phyloP scores from a whole-genome alignment of 164 flowering plant genomes.

The Santalum album region DNA sequence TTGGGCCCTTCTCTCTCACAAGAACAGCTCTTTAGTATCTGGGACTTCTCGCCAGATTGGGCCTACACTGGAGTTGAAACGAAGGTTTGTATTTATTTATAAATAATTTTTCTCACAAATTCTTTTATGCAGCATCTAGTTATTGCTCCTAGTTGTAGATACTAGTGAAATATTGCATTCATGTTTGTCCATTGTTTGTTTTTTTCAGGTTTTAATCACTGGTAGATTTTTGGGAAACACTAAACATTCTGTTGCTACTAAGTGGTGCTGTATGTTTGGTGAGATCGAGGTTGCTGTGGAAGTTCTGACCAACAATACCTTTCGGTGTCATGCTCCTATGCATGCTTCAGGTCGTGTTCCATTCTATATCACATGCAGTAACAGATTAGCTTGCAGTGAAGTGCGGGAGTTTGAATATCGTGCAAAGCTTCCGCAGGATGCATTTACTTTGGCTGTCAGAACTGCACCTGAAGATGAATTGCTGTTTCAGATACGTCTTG shows the following conservation, averaged over 20 bases:
- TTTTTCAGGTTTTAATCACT: slow-evolving; percentile 47
- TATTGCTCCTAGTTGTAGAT: background rate
- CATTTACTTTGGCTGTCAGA: slow-evolving; percentile 11
- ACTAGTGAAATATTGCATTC: background rate
- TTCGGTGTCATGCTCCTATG: slow-evolving; percentile 57
- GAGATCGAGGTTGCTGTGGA: slow-evolving; percentile 70
- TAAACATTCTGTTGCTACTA: slow-evolving; percentile 14
- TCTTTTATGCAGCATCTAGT: background rate
- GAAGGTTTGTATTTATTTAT: slow-evolving; percentile 30
- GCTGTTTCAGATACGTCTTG: slow-evolving; percentile 41
- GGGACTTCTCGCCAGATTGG: slow-evolving; percentile 76
- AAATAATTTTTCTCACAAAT: background rate
- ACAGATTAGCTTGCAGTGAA: slow-evolving; percentile 78
- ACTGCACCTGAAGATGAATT: slow-evolving; percentile 35
- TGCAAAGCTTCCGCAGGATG: slow-evolving; percentile 19
- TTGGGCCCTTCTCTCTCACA: slow-evolving; percentile 62
- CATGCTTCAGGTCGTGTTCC: slow-evolving; percentile 63
- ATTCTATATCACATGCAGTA: slow-evolving; percentile 57
- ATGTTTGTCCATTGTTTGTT: slow-evolving; percentile 3
- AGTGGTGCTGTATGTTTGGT: slow-evolving; percentile 87
- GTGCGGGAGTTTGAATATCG: slow-evolving; percentile 67
- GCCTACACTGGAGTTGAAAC: slow-evolving; percentile 46
- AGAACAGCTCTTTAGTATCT: slow-evolving; percentile 60
- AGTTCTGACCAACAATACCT: slow-evolving; percentile 28
- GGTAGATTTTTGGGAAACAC: slow-evolving; percentile 45